Evolutionary conservation across 2,329 filamentous ascomycete species (phyloP), one percentile per base, ranked within the genome.

Genomic region (Drechslera avenae): DNA sequence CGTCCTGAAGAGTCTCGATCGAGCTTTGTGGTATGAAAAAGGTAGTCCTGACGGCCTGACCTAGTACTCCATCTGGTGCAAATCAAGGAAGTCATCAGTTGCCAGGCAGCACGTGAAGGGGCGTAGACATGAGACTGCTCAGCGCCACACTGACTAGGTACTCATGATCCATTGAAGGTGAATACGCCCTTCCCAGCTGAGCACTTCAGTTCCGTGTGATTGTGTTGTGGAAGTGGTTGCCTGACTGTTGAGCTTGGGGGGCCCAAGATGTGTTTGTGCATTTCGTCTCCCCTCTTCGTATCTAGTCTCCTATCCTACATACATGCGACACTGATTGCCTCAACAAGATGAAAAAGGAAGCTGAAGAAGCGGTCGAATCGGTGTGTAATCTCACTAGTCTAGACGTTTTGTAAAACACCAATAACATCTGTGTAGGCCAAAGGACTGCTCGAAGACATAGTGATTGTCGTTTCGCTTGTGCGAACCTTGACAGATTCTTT

Each of bases 391-490:
- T 14, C 10, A 17, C 14, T 5, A n/a, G 9, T 32, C 10, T 9
- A 13, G 26, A 28, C 10, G 12, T 10, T 5, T 28, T 13, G 3
- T 12, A 10, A 39, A 13, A 46, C 33, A 50, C 43, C 47, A 31
- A 54, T 44, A 42, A 30, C 46, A n/a, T 17, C 40, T 39, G 39
- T 16, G 8, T 35, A 68, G 66, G 60, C 64, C 18, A 66, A 66
- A 61, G 63, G 56, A 41, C 36, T 64, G 8, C 52, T 64, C 0
- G 59, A 64, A 40, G 59, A 68, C 16, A 41, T 60, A 19, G 62
- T 68, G 3, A 60, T 68, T 14, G 63, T 72, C 12, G 64, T 63
- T 9, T 69, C 66, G n/a, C 63, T 72, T 23, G 59, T 71, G 14
- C 50, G 57, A 18, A 64, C 64, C 6, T 46, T 72, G 31, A 65